Evolutionary conservation across 805 yeast species (phyloP), one percentile per base, ranked within the genome.

Genomic region (Saccharomycopsis amapae): DNA sequence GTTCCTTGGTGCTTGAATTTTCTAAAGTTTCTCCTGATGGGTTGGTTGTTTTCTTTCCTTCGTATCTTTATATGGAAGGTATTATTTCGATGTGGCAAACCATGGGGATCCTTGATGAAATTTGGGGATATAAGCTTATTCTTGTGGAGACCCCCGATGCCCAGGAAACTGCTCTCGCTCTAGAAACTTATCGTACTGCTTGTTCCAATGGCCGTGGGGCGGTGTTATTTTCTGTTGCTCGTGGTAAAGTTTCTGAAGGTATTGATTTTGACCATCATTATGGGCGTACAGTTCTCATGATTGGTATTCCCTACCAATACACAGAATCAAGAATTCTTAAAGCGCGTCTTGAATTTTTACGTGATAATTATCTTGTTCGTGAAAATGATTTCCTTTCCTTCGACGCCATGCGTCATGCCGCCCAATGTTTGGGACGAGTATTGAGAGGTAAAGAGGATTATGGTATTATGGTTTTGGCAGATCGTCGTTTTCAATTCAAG

Each of bases 331-430:
- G 97, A 58, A 93, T 93, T 53, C 69, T 93, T 57, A 93, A 93
- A 56, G 98, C 99, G 0, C 75, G 99, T 42, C 68, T 93, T 38
- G 98, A 93, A 64, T 93, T 93, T 58, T 64, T 93, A 61, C 72
- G 97, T 54, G 97, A 93, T 60, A 89, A 88, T 57, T 90, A 78
- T 61, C 94, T 88, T 57, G 90, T 93, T 46, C 75, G 87, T 53
- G 98, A 93, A 58, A 88, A 86, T 59, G 98, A 93, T 58, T 93
- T 93, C 60, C 62, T 93, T 32, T 89, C 97, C 9, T 93, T 93
- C 71, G 99, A 93, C 65, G 99, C 99, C 12, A 93, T 93, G 98
- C 78, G 99, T 60, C 99, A 93, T 66, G 99, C 97, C 3, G 97
- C 99, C 0, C 99, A 93, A 63, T 93, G 99, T 65, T 66, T 93